Conservation (phyloP, 2,329 filamentous ascomycete genomes). For the Cryphonectria japonica region DNA sequence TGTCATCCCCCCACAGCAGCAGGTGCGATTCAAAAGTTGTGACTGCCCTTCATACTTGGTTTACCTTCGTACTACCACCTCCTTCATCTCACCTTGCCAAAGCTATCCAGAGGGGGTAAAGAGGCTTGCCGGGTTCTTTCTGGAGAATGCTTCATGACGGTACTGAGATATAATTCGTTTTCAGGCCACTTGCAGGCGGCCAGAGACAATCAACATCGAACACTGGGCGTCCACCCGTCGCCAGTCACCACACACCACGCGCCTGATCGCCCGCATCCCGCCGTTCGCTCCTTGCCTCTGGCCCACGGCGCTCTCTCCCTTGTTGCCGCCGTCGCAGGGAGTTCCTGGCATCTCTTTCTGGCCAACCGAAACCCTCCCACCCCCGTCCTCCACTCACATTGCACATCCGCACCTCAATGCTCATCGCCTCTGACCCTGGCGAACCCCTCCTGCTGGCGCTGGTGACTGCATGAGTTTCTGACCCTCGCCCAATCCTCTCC, state of each 20-base stretch:
- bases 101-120: background rate
- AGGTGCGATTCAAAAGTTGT: background rate
- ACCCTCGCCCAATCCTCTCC: conserved; percentile 26
- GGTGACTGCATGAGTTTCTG: conserved; percentile 47
- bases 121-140: background rate
- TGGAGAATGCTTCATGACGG: background rate
- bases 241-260: conserved; percentile 24
- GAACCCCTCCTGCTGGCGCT: conserved; percentile 23
- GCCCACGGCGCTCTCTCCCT: conserved; percentile 16
- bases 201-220: conserved; percentile 15
- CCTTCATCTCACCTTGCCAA: background rate
- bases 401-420: conserved; percentile 53
- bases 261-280: background rate
- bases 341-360: conserved; percentile 25
- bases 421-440: conserved; percentile 41
- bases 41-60: background rate
- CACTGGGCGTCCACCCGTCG: conserved; percentile 2
- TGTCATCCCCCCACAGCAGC: background rate
- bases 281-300: background rate
- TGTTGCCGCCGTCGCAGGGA: conserved; percentile 20
- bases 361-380: conserved; percentile 31
- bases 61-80: background rate
- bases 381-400: conserved; percentile 39
- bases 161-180: background rate
- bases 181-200: background rate